Conservation (phyloP, 305 asterid species). For the Solanum hybrid region DNA sequence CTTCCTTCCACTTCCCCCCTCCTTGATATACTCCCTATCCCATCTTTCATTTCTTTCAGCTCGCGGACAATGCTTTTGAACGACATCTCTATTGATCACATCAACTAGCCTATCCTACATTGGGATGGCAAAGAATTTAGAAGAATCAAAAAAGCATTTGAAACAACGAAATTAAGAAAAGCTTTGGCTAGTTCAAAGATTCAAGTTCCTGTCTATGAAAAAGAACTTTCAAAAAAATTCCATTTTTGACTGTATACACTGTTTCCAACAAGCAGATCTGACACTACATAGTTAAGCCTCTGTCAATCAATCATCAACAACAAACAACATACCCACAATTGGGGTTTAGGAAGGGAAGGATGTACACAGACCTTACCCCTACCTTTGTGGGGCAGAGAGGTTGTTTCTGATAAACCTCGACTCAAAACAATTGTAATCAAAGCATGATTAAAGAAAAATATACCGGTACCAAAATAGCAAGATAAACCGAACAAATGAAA, state of each 20-base stretch:
- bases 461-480: neutral
- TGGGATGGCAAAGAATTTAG: neutral
- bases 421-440: neutral
- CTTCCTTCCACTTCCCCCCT: slow-evolving; percentile 41
- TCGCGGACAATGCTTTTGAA: slow-evolving; percentile 75
- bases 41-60: slow-evolving; percentile 69
- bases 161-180: neutral
- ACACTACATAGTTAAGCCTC: neutral
- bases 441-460: neutral
- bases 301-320: neutral
- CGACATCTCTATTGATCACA: slow-evolving; percentile 36
- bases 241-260: neutral
- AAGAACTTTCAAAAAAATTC: neutral
- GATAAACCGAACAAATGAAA: neutral
- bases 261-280: neutral
- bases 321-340: neutral
- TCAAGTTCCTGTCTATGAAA: neutral
- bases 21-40: slow-evolving; percentile 72
- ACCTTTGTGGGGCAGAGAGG: neutral
- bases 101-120: slow-evolving; percentile 10
- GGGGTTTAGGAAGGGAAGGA: neutral
- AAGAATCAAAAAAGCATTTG: neutral
- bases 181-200: neutral
- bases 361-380: neutral
- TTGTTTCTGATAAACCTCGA: neutral